Evolutionary conservation across 352 stramenopile species (phyloP), one percentile per base, ranked within the genome.

Genomic region (Phytophthora syringae): DNA sequence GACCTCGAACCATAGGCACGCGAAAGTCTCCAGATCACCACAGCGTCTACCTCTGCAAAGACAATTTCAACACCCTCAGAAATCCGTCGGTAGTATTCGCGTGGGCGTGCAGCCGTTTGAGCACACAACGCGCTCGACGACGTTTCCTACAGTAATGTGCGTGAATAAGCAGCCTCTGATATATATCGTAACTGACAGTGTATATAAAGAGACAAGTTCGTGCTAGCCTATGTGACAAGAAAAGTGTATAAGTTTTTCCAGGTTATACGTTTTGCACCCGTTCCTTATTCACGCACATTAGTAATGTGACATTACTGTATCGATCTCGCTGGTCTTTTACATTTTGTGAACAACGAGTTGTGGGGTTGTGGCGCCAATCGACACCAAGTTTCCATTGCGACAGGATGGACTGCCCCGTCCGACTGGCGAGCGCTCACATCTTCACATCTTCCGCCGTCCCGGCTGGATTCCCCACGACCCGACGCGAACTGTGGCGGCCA

Each of bases 401-500:
- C 44, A 50, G 32, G 24, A 54, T 56, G 60, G 52, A 55, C 59
- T 10, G 59, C 9, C 27, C 27, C 4, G 4, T 32, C n/a, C n/a
- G n/a, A n/a, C 27, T 9, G 7, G 49, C 40, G 56, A 22, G 11
- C n/a, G 32, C 40, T 36, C 60, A 68, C 52, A 62, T 57, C 52
- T 63, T 48, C 52, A 53, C 52, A 59, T 69, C 61, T 64, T 69
- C 61, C 39, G 36, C 30, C 24, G 52, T 4, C 50, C 15, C 44
- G 52, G 45, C 34, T 62, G 60, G 51, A 48, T 44, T 57, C 22
- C 34, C 36, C 9, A 42, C 16, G 11, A 39, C 18, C 2, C 34
- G 18, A n/a, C n/a, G n/a, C n/a, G n/a, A n/a, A 25, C 18, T 37
- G 22, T 27, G 9, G 25, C 36, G 9, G 48, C 45, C 45, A 28